These are phyloP conservation scores for Crithidia brevicula DNA, from an alignment of 208 protist genomes.

Conservation along the genomic window DNA sequence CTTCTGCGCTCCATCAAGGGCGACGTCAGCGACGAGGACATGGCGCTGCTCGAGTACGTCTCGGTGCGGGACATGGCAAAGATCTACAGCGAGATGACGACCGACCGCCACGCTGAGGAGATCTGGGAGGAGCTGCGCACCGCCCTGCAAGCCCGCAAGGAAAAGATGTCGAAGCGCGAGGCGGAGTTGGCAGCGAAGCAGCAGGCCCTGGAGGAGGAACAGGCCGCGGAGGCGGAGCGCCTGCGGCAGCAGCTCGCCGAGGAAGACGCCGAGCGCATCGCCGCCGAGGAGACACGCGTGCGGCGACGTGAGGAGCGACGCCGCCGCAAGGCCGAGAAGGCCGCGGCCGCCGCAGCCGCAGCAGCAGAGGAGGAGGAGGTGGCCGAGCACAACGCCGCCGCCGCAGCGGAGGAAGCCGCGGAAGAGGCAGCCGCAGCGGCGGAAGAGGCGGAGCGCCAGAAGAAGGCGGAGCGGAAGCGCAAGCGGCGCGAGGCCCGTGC, in stretches of 20 bases:
- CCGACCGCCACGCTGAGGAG: constrained; percentile 61
- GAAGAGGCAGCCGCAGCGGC: constrained; percentile 36
- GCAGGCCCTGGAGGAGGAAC: constrained; percentile 37
- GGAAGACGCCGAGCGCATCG: constrained; percentile 45
- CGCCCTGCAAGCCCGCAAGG: constrained; percentile 54
- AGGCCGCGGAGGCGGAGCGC: constrained; percentile 38
- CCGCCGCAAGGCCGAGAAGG: constrained; percentile 39
- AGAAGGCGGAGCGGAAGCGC: constrained; percentile 47
- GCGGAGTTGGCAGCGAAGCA: constrained; percentile 48
- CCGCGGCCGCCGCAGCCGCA: constrained; percentile 32
- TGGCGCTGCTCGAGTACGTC: constrained; percentile 80
- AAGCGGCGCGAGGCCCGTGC: constrained; percentile 60
- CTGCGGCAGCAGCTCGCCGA: constrained; percentile 42
- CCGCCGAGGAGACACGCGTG: constrained; percentile 39
- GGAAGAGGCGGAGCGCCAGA: constrained; percentile 46
- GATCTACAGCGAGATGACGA: constrained; percentile 82
- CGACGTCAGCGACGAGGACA: constrained; percentile 73
- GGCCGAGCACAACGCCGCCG: constrained; percentile 31
- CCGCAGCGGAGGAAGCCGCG: constrained; percentile 44
- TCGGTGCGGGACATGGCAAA: constrained; percentile 89
- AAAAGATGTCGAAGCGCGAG: constrained; percentile 46
- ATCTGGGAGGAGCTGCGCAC: constrained; percentile 79
- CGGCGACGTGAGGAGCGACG: constrained; percentile 45
- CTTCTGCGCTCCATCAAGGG: constrained; percentile 71
- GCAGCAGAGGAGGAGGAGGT: constrained; percentile 32